phyloP scores from a whole-genome alignment of 1,284 basidiomycete species.

The Inonotus hispidus region DNA sequence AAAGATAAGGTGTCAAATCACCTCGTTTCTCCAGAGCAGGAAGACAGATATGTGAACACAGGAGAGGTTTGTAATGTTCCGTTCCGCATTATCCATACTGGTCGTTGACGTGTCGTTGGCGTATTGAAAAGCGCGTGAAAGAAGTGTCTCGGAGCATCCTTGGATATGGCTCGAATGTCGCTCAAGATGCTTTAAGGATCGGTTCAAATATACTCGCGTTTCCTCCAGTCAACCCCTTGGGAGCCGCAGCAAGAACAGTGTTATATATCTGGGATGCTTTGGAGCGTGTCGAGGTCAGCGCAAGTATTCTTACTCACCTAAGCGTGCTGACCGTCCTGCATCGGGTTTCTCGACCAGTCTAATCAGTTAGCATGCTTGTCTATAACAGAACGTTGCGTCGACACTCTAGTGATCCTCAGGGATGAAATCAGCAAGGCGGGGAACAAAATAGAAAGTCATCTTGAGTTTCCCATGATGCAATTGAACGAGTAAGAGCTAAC shows the following conservation, averaged over 20 bases:
- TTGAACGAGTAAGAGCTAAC: constrained; percentile 44
- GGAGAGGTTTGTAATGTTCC: background rate
- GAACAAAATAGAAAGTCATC: constrained; percentile 28
- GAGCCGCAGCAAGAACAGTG: constrained; percentile 43
- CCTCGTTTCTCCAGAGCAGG: constrained; percentile 5
- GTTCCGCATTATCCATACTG: background rate
- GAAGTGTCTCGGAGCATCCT: constrained; percentile 36
- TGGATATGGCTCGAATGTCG: constrained; percentile 36
- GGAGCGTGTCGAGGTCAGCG: constrained; percentile 53
- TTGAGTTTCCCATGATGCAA: constrained; percentile 36
- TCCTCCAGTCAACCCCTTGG: constrained; percentile 51
- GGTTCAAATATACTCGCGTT: constrained; percentile 44
- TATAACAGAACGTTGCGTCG: constrained; percentile 46
- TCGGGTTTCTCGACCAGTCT: constrained; percentile 38
- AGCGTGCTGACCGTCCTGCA: background rate
- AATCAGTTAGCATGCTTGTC: constrained; percentile 38
- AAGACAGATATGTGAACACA: constrained; percentile 3
- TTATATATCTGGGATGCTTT: constrained; percentile 57
- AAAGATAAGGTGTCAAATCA: background rate
- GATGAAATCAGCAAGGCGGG: constrained; percentile 40
- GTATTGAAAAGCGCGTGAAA: background rate
- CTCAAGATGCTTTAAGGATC: constrained; percentile 41
- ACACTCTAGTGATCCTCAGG: constrained; percentile 38
- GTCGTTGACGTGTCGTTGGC: background rate
- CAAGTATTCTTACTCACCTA: background rate